phyloP scores from a whole-genome alignment of 1,284 basidiomycete genomes.

The Ceratobasidium sp. region DNA sequence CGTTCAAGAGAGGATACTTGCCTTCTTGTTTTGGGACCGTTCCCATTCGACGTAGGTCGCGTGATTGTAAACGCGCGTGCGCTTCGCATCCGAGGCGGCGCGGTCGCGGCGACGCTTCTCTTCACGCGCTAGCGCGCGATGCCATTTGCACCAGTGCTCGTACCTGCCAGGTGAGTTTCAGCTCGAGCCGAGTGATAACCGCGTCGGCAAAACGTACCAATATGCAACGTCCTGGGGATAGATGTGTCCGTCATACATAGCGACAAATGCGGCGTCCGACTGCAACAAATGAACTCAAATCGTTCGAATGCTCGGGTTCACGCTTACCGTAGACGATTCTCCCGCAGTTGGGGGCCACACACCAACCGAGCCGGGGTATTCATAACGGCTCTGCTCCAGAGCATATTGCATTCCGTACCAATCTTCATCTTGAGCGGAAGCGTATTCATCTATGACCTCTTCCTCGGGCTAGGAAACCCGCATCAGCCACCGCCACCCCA shows the following conservation, averaged over 20 bases:
- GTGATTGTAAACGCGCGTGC: constrained; percentile 19
- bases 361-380: background rate
- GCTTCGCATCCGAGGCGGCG: constrained; percentile 24
- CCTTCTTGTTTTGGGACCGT: constrained; percentile 28
- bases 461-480: constrained; percentile 3
- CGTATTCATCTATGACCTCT: background rate
- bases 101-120: constrained; percentile 34
- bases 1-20: background rate
- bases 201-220: background rate
- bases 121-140: constrained; percentile 31
- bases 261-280: constrained; percentile 33
- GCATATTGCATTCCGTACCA: constrained; percentile 36
- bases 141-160: constrained; percentile 36
- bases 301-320: background rate
- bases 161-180: background rate
- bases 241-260: constrained; percentile 30
- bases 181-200: background rate
- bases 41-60: constrained; percentile 31
- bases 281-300: background rate
- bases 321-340: constrained; percentile 25
- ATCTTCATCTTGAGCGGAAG: constrained; percentile 2
- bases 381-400: constrained; percentile 16
- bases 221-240: constrained; percentile 27
- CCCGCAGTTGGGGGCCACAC: constrained; percentile 28
- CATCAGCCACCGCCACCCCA: background rate